Conservation (phyloP, 345 rosid genomes). For the Salix koriyanagi region DNA sequence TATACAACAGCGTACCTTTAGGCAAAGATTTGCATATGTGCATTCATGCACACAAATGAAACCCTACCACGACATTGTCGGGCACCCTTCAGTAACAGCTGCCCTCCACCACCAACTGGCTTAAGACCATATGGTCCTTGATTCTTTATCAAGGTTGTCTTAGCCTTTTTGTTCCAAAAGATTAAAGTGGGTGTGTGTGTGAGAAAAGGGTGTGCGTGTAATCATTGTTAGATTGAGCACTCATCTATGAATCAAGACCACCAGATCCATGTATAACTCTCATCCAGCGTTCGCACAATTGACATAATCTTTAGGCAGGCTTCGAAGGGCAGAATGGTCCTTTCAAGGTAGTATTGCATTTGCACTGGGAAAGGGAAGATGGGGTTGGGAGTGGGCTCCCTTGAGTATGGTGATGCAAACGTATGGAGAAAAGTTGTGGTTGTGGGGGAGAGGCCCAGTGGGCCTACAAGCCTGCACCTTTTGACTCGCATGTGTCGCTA, state of each 20-base stretch:
- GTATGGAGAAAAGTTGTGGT: background rate
- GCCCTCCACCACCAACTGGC: background rate
- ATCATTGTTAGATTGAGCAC: constrained; percentile 3
- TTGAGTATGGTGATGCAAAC: background rate
- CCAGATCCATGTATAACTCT: background rate
- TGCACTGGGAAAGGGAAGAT: background rate
- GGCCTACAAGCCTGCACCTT: constrained; percentile 6
- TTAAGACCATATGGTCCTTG: background rate
- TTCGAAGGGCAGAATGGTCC: background rate
- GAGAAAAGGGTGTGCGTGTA: background rate
- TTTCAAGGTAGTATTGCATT: background rate
- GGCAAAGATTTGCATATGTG: background rate
- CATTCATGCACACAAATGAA: background rate
- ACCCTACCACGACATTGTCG: background rate
- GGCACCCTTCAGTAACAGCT: background rate
- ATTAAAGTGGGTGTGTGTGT: background rate
- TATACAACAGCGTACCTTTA: background rate
- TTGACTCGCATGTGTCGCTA: background rate
- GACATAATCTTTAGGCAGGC: background rate
- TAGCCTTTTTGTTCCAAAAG: constrained; percentile 2
- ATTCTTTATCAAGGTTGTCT: constrained; percentile 2
- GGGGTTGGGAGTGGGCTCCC: background rate
- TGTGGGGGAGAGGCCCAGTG: constrained; percentile 19
- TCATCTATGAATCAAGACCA: background rate
- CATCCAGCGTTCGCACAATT: background rate